A percentile compares a stretch with the other conserved stretches of the same genome.
phyloP scores from a whole-genome alignment of 176 grass and related monocot genomes.

The Bromus sterilis region DNA sequence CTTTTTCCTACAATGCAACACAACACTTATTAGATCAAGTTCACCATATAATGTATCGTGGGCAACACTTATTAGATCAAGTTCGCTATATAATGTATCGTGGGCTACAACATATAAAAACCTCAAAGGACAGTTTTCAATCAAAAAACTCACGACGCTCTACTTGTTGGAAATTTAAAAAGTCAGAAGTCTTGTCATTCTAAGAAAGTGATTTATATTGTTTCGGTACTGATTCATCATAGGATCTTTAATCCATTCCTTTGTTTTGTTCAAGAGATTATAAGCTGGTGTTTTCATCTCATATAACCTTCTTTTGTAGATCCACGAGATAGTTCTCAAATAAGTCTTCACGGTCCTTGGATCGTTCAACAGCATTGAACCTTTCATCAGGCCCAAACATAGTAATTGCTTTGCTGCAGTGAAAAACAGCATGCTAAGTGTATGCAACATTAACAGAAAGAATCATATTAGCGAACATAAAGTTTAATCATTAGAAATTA shows the following conservation, averaged over 20 bases:
- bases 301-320: conserved; percentile 89
- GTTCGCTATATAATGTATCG: not conserved
- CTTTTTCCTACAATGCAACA: conserved; percentile 66
- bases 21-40: not conserved
- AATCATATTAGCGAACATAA: not conserved
- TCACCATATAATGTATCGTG: not conserved
- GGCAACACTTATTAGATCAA: conserved; percentile 6
- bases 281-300: not conserved
- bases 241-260: not conserved
- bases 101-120: not conserved
- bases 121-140: not conserved
- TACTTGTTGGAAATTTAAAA: not conserved
- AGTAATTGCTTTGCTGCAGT: conserved; percentile 75
- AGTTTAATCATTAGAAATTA: not conserved
- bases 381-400: conserved; percentile 55
- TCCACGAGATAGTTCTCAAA: conserved; percentile 92
- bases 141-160: not conserved
- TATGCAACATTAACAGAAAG: not conserved
- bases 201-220: not conserved
- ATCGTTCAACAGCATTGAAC: conserved; percentile 20
- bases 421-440: not conserved
- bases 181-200: not conserved
- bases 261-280: not conserved
- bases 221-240: not conserved
- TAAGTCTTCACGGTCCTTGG: conserved; percentile 90